A percentile compares a stretch with the other conserved stretches of the same genome.
Evolutionary conservation across 2,329 filamentous ascomycete species (phyloP).

Genomic region (Coniella lustricola): DNA sequence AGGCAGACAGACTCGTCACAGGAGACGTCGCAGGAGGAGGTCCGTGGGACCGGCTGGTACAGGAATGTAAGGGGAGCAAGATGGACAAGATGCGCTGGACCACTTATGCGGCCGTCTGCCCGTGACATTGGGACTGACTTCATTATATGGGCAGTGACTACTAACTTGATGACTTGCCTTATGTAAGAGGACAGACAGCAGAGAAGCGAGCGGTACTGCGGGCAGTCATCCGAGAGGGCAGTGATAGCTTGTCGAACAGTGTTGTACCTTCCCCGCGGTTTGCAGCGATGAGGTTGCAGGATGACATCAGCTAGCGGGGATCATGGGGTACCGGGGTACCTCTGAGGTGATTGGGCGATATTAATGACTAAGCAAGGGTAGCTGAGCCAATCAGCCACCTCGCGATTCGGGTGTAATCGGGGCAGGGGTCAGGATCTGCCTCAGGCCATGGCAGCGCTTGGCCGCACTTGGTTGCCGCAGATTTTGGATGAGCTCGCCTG

Average conservation of each 20-base stretch:
- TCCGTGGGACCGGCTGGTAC: not conserved
- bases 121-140: not conserved
- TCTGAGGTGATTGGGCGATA: not conserved
- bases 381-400: conserved; percentile 2
- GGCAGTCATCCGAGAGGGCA: not conserved
- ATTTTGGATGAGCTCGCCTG: conserved; percentile 5
- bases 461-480: not conserved
- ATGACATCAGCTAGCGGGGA: not conserved
- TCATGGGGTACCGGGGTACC: not conserved
- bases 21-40: no score
- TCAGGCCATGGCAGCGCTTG: conserved; percentile 9
- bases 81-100: not conserved
- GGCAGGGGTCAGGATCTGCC: conserved; percentile 6
- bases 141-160: no score
- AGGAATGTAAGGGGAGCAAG: not conserved
- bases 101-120: not conserved
- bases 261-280: not conserved
- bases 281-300: no score
- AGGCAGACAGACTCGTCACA: no score
- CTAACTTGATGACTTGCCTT: not conserved
- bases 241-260: not conserved
- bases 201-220: not conserved
- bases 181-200: not conserved
- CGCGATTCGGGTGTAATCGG: conserved; percentile 7
- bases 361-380: not conserved